Evolutionary conservation across 129 eudicot genomes (phyloP).

Genomic region (Helianthus annuus): DNA sequence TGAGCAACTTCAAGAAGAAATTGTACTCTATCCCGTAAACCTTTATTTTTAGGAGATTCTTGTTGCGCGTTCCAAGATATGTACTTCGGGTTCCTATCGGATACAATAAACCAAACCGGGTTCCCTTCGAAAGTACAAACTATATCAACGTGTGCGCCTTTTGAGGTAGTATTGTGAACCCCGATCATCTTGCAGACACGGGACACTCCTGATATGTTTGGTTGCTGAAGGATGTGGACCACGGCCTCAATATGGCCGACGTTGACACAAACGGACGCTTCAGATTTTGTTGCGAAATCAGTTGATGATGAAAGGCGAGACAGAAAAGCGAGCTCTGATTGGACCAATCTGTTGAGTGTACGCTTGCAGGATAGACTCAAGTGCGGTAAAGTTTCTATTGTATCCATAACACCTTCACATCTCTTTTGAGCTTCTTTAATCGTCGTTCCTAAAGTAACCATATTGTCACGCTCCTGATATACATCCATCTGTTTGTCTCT

Average conservation of each 20-base stretch:
- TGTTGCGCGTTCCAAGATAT: conserved; percentile 57
- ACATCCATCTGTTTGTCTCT: conserved; percentile 18
- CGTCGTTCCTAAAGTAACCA: conserved; percentile 20
- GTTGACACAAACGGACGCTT: conserved; percentile 48
- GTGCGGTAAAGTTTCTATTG: conserved; percentile 29
- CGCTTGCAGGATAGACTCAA: conserved; percentile 47
- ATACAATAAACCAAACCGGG: conserved; percentile 90
- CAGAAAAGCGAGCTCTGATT: conserved; percentile 81
- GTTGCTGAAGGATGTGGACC: conserved; percentile 75
- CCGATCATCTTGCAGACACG: conserved; percentile 84
- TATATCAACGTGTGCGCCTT: conserved; percentile 72
- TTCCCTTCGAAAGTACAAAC: conserved; percentile 63
- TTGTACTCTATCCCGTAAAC: conserved; percentile 48
- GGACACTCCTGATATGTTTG: conserved; percentile 66
- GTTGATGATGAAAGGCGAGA: conserved; percentile 34
- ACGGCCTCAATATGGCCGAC: conserved; percentile 88
- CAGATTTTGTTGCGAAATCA: conserved; percentile 23
- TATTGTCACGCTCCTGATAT: conserved; percentile 24
- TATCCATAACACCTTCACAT: conserved; percentile 54
- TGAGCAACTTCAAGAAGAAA: conserved; percentile 62
- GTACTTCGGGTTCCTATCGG: conserved; percentile 84
- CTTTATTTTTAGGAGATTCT: conserved; percentile 50
- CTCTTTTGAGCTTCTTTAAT: conserved; percentile 60
- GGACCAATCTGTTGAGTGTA: conserved; percentile 65
- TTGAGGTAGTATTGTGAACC: conserved; percentile 12